Evolutionary conservation across 306 rosid species (phyloP).

Genomic region (Senna tora): DNA sequence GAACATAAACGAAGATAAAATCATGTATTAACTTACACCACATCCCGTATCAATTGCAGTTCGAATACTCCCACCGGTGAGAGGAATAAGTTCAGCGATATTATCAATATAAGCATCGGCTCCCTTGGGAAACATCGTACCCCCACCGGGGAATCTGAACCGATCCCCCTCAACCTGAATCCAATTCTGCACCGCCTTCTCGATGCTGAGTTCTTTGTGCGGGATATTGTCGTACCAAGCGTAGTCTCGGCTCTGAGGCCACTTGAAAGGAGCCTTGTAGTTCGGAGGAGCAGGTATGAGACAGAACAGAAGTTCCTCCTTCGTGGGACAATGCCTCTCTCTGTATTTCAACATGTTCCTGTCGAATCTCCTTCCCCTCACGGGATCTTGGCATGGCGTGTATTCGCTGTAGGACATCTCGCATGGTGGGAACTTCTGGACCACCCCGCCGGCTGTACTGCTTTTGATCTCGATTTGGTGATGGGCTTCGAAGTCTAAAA

Average conservation of each 20-base stretch:
- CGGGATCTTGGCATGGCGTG: constrained; percentile 88
- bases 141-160: constrained; percentile 96
- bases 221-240: constrained; percentile 98
- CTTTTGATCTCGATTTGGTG: constrained; percentile 59
- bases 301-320: constrained; percentile 70
- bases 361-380: constrained; percentile 70
- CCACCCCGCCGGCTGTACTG: constrained; percentile 41
- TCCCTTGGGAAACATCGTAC: constrained; percentile 94
- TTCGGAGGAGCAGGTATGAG: constrained; percentile 92
- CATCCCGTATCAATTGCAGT: constrained; percentile 98
- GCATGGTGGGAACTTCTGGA: constrained; percentile 63
- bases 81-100: constrained; percentile 81
- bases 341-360: constrained; percentile 84
- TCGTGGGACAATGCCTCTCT: constrained; percentile 88
- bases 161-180: constrained; percentile 89
- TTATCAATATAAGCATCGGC: constrained; percentile 95
- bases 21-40: constrained; percentile 71
- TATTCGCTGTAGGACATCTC: constrained; percentile 67
- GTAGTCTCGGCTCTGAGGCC: constrained; percentile 94
- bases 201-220: constrained; percentile 89
- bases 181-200: constrained; percentile 96
- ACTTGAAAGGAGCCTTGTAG: constrained; percentile 84
- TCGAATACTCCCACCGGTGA: constrained; percentile 64
- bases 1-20: background rate
- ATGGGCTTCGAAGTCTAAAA: constrained; percentile 78